Evolutionary conservation across 148 eudicot genomes (phyloP).

Genomic region (Agrostemma githago): DNA sequence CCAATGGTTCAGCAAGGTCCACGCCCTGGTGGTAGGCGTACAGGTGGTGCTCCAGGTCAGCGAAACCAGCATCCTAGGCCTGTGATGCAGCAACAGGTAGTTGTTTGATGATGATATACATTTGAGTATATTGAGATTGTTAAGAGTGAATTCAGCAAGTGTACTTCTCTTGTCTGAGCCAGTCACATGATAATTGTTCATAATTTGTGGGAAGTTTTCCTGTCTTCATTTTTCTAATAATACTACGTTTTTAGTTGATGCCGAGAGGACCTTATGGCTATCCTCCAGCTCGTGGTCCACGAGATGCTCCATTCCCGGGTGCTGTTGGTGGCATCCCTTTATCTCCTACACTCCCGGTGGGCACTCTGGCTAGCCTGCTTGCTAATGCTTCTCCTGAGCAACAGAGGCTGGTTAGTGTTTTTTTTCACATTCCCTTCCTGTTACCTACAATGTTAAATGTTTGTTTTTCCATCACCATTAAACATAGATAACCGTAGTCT

Average conservation of each 20-base stretch:
- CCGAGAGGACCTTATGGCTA: conserved; percentile 67
- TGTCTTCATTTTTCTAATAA: background rate
- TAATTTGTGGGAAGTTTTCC: background rate
- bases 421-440: background rate
- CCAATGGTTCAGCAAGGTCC: conserved; percentile 78
- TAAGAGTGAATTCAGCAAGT: background rate
- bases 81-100: conserved; percentile 65
- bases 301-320: conserved; percentile 45
- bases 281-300: conserved; percentile 43
- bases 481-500: background rate
- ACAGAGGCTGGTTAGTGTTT: conserved; percentile 66
- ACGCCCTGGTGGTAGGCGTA: conserved; percentile 66
- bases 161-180: background rate
- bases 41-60: conserved; percentile 45
- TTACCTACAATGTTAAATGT: background rate
- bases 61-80: conserved; percentile 62
- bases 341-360: conserved; percentile 49
- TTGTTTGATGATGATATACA: background rate
- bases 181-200: background rate
- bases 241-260: conserved; percentile 38
- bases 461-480: background rate
- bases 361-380: conserved; percentile 66
- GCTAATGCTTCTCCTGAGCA: conserved; percentile 66
- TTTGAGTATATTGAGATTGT: background rate
- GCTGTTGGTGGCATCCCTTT: conserved; percentile 41